These are phyloP conservation scores for Pseudoperonospora humuli DNA, from an alignment of 352 stramenopile species.

Conservation along the genomic window DNA sequence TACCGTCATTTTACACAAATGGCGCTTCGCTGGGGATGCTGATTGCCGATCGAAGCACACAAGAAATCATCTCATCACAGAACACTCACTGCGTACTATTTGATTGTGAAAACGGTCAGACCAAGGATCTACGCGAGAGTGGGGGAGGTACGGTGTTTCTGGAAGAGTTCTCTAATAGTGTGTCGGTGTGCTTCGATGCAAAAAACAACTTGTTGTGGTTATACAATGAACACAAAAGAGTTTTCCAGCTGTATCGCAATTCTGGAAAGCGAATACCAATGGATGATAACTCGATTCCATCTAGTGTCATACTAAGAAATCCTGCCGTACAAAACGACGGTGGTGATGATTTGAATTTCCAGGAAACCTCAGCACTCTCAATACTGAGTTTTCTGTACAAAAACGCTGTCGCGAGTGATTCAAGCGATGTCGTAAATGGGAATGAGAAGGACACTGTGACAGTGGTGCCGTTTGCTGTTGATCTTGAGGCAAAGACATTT, in stretches of 20 bases:
- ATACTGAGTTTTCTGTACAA: conserved; percentile 36
- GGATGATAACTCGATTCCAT: conserved; percentile 25
- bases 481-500: conserved; percentile 30
- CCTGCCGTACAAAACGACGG: background rate
- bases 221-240: conserved; percentile 25
- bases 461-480: conserved; percentile 36
- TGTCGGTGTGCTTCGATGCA: conserved; percentile 43
- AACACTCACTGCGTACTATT: conserved; percentile 38
- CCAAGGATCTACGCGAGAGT: conserved; percentile 3
- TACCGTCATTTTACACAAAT: conserved; percentile 31
- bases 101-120: conserved; percentile 35
- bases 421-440: background rate
- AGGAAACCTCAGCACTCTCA: conserved; percentile 14
- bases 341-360: conserved; percentile 2
- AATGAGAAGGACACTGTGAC: background rate
- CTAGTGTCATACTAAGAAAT: background rate
- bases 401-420: conserved; percentile 25
- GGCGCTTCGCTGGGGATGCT: conserved; percentile 17
- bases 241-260: conserved; percentile 34
- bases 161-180: conserved; percentile 4
- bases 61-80: conserved; percentile 2
- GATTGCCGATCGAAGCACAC: conserved; percentile 5
- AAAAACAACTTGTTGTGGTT: conserved; percentile 42
- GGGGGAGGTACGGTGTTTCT: background rate
- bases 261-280: conserved; percentile 33